Base-by-base conservation (phyloP, 495 filamentous ascomycete genomes). In the Aspergillus funiculosus region DNA sequence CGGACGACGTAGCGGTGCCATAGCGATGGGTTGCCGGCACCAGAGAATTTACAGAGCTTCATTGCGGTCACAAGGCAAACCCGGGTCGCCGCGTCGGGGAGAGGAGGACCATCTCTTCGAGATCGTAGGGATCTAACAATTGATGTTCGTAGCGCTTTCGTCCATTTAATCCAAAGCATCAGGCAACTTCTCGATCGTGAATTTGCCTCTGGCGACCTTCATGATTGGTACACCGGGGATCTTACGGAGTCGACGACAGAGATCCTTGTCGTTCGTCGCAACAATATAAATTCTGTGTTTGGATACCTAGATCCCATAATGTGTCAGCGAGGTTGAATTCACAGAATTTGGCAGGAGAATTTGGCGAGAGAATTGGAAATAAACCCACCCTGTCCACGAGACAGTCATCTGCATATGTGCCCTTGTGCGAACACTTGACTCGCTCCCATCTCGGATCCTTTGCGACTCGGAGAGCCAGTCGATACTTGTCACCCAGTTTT, bases 321-420 rank as follows among this genome's bases (percentile, higher is more conserved):
- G 13, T 19, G 31, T 48, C 46, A 38, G 26, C 26, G 21, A 15
- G 37, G 10, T 15, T 13, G 29, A 30, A 8, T 25, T 20, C 21
- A 31, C n/a, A n/a, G n/a, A n/a, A n/a, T n/a, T n/a, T n/a, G n/a
- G 18, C 3, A 14, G 30, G n/a, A 34, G n/a, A 25, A n/a, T n/a
- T n/a, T n/a, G n/a, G 11, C 26, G 48, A 42, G 55, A 55, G 31
- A 57, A 48, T 51, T n/a, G n/a, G n/a, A n/a, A n/a, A 80, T 73
- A 57, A 78, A 57, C 57, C 77, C 17, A 94, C 80, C 18, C 90
- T 73, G 60, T 96, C 91, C 10, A 96, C 90, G 6, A 97, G 77
- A 57, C 89, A 96, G 51, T 96, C 89, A 74, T 95, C 89, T n/a
- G 89, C 89, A 72, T 94, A 95, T 2, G 82, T 82, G 8, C 90